Evolutionary conservation across 2,329 filamentous ascomycete genomes (phyloP).

Genomic region (Sclerotinia minor): DNA sequence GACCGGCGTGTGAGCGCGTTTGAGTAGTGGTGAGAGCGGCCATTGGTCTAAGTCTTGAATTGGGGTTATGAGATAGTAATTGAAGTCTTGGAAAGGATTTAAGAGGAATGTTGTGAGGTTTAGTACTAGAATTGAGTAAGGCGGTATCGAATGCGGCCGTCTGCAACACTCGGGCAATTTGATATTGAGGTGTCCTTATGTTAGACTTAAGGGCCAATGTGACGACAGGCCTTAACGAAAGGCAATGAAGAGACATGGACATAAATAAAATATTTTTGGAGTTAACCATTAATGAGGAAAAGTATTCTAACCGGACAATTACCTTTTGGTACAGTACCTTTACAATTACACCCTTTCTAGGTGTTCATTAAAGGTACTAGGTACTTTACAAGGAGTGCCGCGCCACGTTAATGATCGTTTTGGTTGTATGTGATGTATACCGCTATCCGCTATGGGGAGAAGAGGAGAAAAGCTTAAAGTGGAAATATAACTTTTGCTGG

Average conservation of each 20-base stretch:
- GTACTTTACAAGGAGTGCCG: conserved; percentile 25
- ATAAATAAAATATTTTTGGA: conserved; percentile 28
- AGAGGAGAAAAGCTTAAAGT: conserved; percentile 13
- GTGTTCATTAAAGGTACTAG: conserved; percentile 15
- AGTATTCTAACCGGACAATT: conserved; percentile 8
- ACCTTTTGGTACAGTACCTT: background rate
- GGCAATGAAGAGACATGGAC: conserved; percentile 36
- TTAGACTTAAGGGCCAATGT: conserved; percentile 36
- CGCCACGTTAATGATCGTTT: conserved; percentile 2
- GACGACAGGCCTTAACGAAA: conserved; percentile 37
- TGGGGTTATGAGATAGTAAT: conserved; percentile 33
- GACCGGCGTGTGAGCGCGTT: conserved; percentile 49
- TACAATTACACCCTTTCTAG: conserved; percentile 26
- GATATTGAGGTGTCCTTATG: conserved; percentile 42
- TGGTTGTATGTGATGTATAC: background rate
- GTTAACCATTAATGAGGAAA: conserved; percentile 3
- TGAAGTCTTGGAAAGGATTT: conserved; percentile 36
- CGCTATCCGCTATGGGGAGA: background rate
- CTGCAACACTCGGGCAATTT: conserved; percentile 37
- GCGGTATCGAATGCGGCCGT: conserved; percentile 35
- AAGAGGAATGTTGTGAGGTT: conserved; percentile 26
- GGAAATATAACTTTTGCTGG: conserved; percentile 1
- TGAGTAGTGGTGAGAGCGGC: conserved; percentile 40
- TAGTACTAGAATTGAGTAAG: conserved; percentile 31
- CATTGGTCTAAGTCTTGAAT: conserved; percentile 37